A percentile compares a stretch with the other conserved stretches of the same genome.
phyloP scores from a whole-genome alignment of 176 grass and related monocot genomes.

The Coix lacrymajobi region DNA sequence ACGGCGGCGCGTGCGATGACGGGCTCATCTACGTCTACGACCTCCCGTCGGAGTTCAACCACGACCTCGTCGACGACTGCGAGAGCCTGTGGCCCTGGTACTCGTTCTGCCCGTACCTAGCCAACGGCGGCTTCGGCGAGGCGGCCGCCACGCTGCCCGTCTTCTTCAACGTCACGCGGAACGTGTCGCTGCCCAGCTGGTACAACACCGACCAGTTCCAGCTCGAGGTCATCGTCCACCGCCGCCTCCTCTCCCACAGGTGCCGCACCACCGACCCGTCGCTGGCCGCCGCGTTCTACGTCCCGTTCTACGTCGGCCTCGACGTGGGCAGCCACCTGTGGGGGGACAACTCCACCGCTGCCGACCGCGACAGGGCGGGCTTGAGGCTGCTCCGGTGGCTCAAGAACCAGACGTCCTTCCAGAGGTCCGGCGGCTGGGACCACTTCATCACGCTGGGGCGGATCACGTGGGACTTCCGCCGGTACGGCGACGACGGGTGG shows the following conservation, averaged over 20 bases:
- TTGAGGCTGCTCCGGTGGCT: constrained; percentile 59
- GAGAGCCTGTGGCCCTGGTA: constrained; percentile 58
- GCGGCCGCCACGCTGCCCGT: constrained; percentile 12
- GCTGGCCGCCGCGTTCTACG: constrained; percentile 58
- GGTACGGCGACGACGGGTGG: constrained; percentile 46
- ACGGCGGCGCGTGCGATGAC: constrained; percentile 20
- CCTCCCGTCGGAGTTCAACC: constrained; percentile 68
- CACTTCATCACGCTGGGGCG: constrained; percentile 81
- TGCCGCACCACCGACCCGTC: constrained; percentile 68
- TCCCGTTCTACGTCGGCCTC: constrained; percentile 87
- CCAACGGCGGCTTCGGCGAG: constrained; percentile 53
- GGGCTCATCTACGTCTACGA: constrained; percentile 77
- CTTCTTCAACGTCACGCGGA: constrained; percentile 24
- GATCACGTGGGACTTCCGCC: constrained; percentile 96
- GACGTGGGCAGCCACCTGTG: constrained; percentile 71
- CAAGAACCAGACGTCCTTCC: constrained; percentile 39
- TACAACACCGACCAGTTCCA: constrained; percentile 81
- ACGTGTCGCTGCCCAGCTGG: constrained; percentile 44
- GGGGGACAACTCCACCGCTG: constrained; percentile 35
- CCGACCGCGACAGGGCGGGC: constrained; percentile 60
- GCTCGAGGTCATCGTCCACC: constrained; percentile 68
- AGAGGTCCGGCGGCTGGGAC: constrained; percentile 60
- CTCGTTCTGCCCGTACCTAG: constrained; percentile 54
- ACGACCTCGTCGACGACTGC: constrained; percentile 61
- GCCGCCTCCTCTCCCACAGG: constrained; percentile 64